Percentiles rank a stretch among this genome's conserved stretches.
Conservation (phyloP, 495 filamentous ascomycete species). For the Aspergillus steynii region DNA sequence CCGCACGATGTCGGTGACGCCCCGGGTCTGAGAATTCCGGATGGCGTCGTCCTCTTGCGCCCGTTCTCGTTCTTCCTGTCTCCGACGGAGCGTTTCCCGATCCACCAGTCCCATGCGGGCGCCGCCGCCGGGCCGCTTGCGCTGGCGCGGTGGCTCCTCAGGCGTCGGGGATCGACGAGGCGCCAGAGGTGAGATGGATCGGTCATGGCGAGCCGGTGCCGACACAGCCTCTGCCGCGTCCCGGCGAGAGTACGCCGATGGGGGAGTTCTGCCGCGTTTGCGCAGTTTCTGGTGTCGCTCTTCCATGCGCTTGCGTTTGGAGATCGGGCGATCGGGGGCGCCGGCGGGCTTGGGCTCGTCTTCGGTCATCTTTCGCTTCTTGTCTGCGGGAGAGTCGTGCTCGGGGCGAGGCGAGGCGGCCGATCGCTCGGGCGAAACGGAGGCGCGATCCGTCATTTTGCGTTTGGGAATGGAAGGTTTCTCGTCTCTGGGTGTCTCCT, state of each 20-base stretch:
- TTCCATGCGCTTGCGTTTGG: conserved; percentile 46
- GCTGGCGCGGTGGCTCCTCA: conserved; percentile 58
- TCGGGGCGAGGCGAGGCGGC: conserved; percentile 1
- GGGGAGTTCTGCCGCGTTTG: conserved; percentile 39
- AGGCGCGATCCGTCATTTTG: conserved; percentile 7
- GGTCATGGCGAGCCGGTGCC: conserved; percentile 22
- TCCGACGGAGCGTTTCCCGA: conserved; percentile 65
- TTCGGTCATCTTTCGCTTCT: conserved; percentile 28
- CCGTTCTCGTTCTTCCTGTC: conserved; percentile 65
- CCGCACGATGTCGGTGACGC: conserved; percentile 80
- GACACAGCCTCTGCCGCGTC: conserved; percentile 28
- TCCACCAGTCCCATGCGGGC: conserved; percentile 73
- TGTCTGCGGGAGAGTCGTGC: conserved; percentile 23
- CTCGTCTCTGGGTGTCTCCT: not conserved
- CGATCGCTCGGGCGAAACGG: not conserved
- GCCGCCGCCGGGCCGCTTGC: conserved; percentile 83
- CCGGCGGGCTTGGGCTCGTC: conserved; percentile 26
- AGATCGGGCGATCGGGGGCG: conserved; percentile 21
- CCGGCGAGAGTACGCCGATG: conserved; percentile 45
- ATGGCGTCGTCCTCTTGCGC: conserved; percentile 54
- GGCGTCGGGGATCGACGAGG: conserved; percentile 41
- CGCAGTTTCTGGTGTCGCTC: conserved; percentile 44
- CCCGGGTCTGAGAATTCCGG: conserved; percentile 46
- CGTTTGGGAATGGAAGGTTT: not conserved
- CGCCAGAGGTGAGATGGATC: conserved; percentile 39